Base-by-base conservation (phyloP, 768 basidiomycete genomes). In the Tricholoma hemisulphureum region DNA sequence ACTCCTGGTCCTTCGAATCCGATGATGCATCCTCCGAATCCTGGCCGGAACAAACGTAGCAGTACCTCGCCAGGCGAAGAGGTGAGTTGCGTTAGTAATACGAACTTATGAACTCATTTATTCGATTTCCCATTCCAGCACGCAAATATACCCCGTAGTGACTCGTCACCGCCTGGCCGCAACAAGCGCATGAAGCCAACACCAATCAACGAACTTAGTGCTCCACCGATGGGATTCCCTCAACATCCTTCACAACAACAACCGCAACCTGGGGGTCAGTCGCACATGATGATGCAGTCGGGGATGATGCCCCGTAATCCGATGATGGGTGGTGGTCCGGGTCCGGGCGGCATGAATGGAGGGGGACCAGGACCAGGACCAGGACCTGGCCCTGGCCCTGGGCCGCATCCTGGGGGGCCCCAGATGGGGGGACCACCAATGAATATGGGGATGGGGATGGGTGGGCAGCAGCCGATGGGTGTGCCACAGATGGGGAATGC, bases 61-160 rank as follows among this genome's bases (percentile, higher is more conserved):
- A 86, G 83, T 66, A 86, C 83, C 10, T 84, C 85, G 6, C 85
- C 85, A 6, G 80, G 78, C 32, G 85, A 85, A 70, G 85, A 86
- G 65, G 85, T 85, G 61, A 61, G 60, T 56, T 61, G 56, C 23
- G 20, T 18, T 28, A 21, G 62, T 16, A 16, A 18, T 58, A 52
- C 39, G 13, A 8, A 10, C 55, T 45, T 51, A 49, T 20, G 9
- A 28, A n/a, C 41, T 57, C n/a, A n/a, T 37, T 3, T 18, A 35
- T 50, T 31, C 39, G 54, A 55, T 16, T n/a, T 39, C 24, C 56
- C 48, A 28, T 57, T 61, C 29, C 61, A 82, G 80, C 80, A 81
- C 56, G 83, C 81, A 37, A 74, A 69, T 46, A 65, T 80, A 41
- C 75, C 78, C 20, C 78, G 78, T 43, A 82, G 66, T 28, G 83